Base-by-base conservation (phyloP, 129 eudicot species). In the Centaurea solstitialis region DNA sequence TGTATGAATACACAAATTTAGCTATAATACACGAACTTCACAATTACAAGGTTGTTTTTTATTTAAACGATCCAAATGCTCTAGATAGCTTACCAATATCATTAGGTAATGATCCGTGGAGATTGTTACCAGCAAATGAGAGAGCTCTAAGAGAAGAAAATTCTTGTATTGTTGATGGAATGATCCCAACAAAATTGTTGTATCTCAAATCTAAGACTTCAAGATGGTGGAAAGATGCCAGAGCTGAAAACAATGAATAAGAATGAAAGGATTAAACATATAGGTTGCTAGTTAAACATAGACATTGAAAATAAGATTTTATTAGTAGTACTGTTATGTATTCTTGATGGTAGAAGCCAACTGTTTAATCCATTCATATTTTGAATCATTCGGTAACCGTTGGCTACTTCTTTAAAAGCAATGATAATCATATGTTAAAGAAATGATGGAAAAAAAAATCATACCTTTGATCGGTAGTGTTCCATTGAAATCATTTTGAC, bases 131-230 rank as follows among this genome's bases (percentile, higher is more conserved):
- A 37, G 72, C 66, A 4, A 76, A 57, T n/a, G 79, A 79, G 61
- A 79, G 9, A 45, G 21, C 73, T 77, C 39, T 30, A 57, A 77
- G 70, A 3, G 73, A 72, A 41, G 82, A 61, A 21, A 83, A 62
- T 71, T 68, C 41, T 0, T 20, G 28, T 61, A 77, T 64, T 21
- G 26, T 4, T 5, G 82, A 77, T 2, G 82, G 79, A 13, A 83
- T 41, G 77, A 82, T 77, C 38, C 86, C 86, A 61, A 20, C 30
- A 61, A 83, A 41, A 6, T 64, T 4, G 30, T 62, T 70, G 0
- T 0, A 28, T n/a, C 53, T 77, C 75, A 83, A 64, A 65, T 83
- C 80, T 70, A 82, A 40, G 78, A 76, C 65, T 77, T 70, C 13
- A 7, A 82, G 66, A 76, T 24, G 77, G 20, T 9, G 73, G 4